Evolutionary conservation across 73 alveolate genomes (phyloP), one percentile per base, ranked within the genome.

Genomic region (Stentor roeselii): DNA sequence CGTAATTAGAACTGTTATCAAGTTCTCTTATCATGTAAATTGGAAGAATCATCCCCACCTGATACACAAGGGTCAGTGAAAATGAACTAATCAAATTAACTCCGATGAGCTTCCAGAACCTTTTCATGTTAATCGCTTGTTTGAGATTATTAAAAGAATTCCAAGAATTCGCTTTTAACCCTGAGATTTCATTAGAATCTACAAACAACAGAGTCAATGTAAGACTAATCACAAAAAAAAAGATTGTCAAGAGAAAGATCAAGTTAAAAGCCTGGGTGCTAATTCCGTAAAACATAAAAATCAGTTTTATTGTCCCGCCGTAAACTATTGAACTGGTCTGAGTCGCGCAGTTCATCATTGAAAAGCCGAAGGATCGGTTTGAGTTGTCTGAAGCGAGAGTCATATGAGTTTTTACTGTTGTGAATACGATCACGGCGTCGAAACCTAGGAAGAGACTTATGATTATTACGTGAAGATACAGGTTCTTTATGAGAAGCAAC

Each of bases 21-120:
- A 67, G 21, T 15, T 67, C 80, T 67, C 80, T 67, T 30, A 27
- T 21, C 80, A 67, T 67, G 34, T 67, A 67, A 0, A 67, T 21
- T 1, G 80, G 80, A 30, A 67, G 41, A 1, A 32, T 34, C 0
- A 67, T 67, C 27, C 42, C 37, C 0, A 30, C 21, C 1, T 67
- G 80, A 32, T 30, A 21, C 21, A 21, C 37, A 21, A 67, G 14
- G 34, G 41, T 67, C 11, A 30, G 14, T 21, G 34, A 15, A 27
- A 67, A 21, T 2, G 41, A 67, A 14, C 14, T 21, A 1, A 67
- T 1, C 21, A 67, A 32, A 30, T 27, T 67, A 67, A 67, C 41
- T 34, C 50, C 80, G 11, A 34, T n/a, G 34, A 21, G 34, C 41
- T 40, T 67, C 80, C 80, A 67, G 80, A 67, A 67, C 34, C 0